These are phyloP conservation scores for Hypoxylon sp. DNA, from an alignment of 2,329 filamentous ascomycete genomes.

Conservation along the genomic window DNA sequence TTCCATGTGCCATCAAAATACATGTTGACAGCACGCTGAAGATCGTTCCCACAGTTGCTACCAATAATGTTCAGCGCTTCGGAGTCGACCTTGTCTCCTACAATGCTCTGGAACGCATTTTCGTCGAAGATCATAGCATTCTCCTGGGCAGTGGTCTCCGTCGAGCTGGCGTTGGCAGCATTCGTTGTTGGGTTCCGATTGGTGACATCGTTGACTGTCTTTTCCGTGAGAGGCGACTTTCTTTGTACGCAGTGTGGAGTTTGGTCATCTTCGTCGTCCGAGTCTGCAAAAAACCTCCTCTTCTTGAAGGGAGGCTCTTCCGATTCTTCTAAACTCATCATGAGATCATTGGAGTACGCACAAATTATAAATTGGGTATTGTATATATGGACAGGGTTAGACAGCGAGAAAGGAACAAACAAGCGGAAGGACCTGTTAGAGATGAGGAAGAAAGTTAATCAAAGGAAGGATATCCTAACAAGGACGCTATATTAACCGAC, in stretches of 20 bases:
- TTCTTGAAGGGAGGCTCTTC: conserved; percentile 56
- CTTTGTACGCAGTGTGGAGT: conserved; percentile 35
- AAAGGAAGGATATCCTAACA: not conserved
- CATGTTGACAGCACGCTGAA: conserved; percentile 77
- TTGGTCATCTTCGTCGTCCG: conserved; percentile 50
- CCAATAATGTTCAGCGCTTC: conserved; percentile 66
- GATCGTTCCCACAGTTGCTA: conserved; percentile 68
- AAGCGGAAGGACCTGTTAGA: not conserved
- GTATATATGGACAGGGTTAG: not conserved
- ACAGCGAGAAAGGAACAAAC: not conserved
- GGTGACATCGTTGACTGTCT: conserved; percentile 44
- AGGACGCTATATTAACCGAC: not conserved
- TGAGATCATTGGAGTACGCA: conserved; percentile 20
- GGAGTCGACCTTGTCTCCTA: conserved; percentile 69
- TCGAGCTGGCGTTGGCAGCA: conserved; percentile 12
- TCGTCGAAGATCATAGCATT: conserved; percentile 65
- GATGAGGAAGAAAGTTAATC: not conserved
- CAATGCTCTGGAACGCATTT: conserved; percentile 70
- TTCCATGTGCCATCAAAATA: conserved; percentile 80
- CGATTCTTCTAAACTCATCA: conserved; percentile 59
- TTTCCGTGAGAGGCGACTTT: conserved; percentile 44
- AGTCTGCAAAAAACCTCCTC: conserved; percentile 60
- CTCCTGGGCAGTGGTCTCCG: conserved; percentile 34
- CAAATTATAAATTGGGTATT: not conserved
- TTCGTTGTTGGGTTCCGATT: conserved; percentile 33